Conservation (phyloP, 805 yeast species). For the Zygoascus bituminiphila region DNA sequence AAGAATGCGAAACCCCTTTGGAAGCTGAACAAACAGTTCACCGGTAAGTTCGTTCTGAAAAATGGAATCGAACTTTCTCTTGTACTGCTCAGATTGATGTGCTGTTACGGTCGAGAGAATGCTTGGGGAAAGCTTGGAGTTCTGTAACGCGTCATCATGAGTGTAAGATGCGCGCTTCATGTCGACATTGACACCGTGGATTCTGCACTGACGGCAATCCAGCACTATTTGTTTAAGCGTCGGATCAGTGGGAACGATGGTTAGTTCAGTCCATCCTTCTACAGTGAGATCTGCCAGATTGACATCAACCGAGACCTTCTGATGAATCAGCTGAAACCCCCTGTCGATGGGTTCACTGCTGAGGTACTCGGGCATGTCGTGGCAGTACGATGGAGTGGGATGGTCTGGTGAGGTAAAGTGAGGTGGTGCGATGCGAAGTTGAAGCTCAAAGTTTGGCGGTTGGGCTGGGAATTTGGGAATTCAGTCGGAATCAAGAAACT, state of each 20-base stretch:
- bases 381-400: not conserved
- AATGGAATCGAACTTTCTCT: slow-evolving; percentile 44
- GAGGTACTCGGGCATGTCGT: slow-evolving; percentile 4
- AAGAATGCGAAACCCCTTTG: slow-evolving; percentile 55
- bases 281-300: slow-evolving; percentile 56
- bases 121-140: slow-evolving; percentile 24
- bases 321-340: slow-evolving; percentile 69
- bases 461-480: too few relatives aligned
- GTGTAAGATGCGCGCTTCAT: slow-evolving; percentile 47
- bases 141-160: slow-evolving; percentile 46
- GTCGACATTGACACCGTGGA: slow-evolving; percentile 59
- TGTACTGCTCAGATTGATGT: slow-evolving; percentile 52
- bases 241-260: slow-evolving; percentile 63
- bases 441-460: too few relatives aligned
- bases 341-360: slow-evolving; percentile 11
- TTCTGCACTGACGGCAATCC: slow-evolving; percentile 63
- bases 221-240: slow-evolving; percentile 51
- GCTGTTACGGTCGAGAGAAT: slow-evolving; percentile 22
- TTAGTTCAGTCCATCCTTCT: slow-evolving; percentile 72
- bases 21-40: slow-evolving; percentile 55
- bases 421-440: too few relatives aligned
- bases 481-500: too few relatives aligned
- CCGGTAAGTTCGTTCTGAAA: slow-evolving; percentile 51
- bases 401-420: not conserved
- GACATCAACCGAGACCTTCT: slow-evolving; percentile 70